Conservation (phyloP, 345 rosid species). For the Rhodamnia argentea region DNA sequence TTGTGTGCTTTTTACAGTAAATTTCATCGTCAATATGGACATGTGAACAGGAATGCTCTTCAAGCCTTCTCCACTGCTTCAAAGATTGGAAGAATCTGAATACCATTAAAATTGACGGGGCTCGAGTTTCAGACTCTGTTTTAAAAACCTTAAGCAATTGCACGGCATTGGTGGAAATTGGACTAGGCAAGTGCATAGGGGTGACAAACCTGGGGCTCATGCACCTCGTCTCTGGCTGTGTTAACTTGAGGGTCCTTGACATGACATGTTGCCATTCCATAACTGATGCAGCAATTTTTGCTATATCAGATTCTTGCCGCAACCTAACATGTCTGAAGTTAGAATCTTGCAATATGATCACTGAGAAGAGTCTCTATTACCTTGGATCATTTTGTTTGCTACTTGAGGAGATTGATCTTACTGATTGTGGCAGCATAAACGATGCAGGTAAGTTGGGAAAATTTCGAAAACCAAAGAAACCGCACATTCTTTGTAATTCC, state of each 20-base stretch:
- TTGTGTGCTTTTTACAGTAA: background rate
- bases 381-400: slow-evolving; percentile 47
- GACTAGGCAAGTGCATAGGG: slow-evolving; percentile 65
- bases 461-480: background rate
- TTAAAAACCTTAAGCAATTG: slow-evolving; percentile 40
- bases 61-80: slow-evolving; percentile 20
- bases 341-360: slow-evolving; percentile 78
- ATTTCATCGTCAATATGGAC: background rate
- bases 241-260: slow-evolving; percentile 43
- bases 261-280: slow-evolving; percentile 66
- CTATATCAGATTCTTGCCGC: slow-evolving; percentile 58
- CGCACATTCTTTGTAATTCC: background rate
- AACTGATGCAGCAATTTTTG: slow-evolving; percentile 64
- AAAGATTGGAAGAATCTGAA: slow-evolving; percentile 52
- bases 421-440: slow-evolving; percentile 63
- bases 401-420: slow-evolving; percentile 83
- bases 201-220: slow-evolving; percentile 49
- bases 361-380: slow-evolving; percentile 64
- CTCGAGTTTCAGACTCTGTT: slow-evolving; percentile 41
- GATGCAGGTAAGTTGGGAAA: slow-evolving; percentile 42
- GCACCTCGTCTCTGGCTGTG: slow-evolving; percentile 49
- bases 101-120: slow-evolving; percentile 45
- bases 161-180: slow-evolving; percentile 55
- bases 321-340: slow-evolving; percentile 57
- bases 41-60: slow-evolving; percentile 45